Conservation (phyloP, 2,329 filamentous ascomycete genomes). For the Achaetomium macrosporum region DNA sequence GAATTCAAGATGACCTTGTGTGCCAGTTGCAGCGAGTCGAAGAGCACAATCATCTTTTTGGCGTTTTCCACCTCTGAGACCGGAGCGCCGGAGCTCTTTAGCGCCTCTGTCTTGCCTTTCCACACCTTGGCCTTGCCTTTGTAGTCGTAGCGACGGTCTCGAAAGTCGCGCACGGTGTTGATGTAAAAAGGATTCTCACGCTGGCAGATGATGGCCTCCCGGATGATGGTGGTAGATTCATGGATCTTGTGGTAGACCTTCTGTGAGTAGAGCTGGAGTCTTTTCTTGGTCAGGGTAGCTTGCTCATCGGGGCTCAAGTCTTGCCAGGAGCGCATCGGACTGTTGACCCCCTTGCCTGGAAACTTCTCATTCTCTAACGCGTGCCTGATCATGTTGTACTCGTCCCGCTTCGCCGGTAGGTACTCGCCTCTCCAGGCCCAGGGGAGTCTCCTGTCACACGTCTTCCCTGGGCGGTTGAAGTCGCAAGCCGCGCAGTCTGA, state of each 20-base stretch:
- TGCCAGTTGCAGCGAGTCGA: constrained; percentile 90
- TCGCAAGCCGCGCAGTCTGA: constrained; percentile 96
- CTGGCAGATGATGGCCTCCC: constrained; percentile 97
- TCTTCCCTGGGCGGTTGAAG: constrained; percentile 96
- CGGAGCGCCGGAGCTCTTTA: constrained; percentile 77
- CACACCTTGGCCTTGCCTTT: constrained; percentile 97
- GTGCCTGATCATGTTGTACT: constrained; percentile 98
- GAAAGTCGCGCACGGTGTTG: constrained; percentile 89
- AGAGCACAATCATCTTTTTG: constrained; percentile 98
- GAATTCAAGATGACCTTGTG: constrained; percentile 99
- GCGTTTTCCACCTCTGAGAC: constrained; percentile 77
- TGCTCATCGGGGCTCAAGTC: constrained; percentile 81
- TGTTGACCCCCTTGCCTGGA: constrained; percentile 68
- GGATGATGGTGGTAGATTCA: constrained; percentile 83
- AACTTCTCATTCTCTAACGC: constrained; percentile 90
- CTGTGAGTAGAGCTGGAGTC: constrained; percentile 87
- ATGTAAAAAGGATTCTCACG: constrained; percentile 98
- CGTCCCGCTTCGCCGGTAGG: constrained; percentile 88
- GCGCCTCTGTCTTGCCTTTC: constrained; percentile 88
- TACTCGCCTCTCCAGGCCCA: constrained; percentile 99
- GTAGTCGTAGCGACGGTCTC: constrained; percentile 96
- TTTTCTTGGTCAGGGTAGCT: constrained; percentile 71
- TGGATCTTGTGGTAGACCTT: constrained; percentile 99
- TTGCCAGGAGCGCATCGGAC: constrained; percentile 67
- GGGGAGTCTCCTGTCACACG: constrained; percentile 86